Evolutionary conservation across 352 stramenopile species (phyloP), one percentile per base, ranked within the genome.

Genomic region (Phytophthora pistaciae): DNA sequence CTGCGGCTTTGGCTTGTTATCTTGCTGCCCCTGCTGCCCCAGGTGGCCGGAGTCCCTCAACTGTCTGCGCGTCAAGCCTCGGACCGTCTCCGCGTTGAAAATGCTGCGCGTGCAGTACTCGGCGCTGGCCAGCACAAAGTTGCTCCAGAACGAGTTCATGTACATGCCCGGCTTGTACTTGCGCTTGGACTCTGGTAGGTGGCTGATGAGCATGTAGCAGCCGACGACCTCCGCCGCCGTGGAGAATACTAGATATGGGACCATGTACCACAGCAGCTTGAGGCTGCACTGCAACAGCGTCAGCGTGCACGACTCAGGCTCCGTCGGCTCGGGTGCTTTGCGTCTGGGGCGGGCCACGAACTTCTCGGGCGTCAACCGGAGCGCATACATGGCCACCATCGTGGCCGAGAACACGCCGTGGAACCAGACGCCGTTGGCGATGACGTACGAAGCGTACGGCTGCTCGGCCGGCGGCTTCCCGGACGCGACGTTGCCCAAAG

Each of bases 151-250:
- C 20, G 40, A 38, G 13, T 10, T 52, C 50, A 69, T 56, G 27
- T 74, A 74, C 66, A 74, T 61, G 2, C n/a, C 53, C 10, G 63
- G 60, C 21, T 74, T 74, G 66, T 63, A 69, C 40, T 69, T 56
- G 11, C 53, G 62, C 18, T 33, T 20, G 3, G 54, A 44, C 20
- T 21, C 18, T n/a, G 53, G 62, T 2, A 69, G 18, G 13, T 40
- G 27, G 1, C n/a, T 52, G 33, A 55, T 46, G 3, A 70, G 8
- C 16, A 40, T 27, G 54, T 59, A 64, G 44, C 18, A 31, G 4
- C 44, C 48, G 23, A 38, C 46, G 36, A 65, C 23, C 13, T 64
- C 55, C 9, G 46, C 64, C 3, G 21, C 11, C 8, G 23, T 46
- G 5, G 46, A 64, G 18, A 59, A 54, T 9, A 50, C 23, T 18